Base-by-base conservation (phyloP, 441 rosid genomes). In the Aleurites moluccanus region DNA sequence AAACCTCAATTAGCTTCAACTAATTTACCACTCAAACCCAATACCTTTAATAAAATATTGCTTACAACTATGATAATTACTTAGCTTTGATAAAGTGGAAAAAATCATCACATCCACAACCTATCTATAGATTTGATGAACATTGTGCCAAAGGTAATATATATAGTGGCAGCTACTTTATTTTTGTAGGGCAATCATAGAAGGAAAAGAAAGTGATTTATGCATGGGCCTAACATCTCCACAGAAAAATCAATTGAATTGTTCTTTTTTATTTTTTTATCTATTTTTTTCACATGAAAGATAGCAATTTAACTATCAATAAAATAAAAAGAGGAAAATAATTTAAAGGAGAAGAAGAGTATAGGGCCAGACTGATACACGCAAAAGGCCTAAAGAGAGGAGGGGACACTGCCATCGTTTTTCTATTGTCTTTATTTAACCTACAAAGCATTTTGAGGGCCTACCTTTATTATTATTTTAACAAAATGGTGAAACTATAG, bases 381-480 rank as follows among this genome's bases (percentile, higher is more conserved):
- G 38, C 21, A 15, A 25, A 49, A 52, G 71, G 59, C 23, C 40
- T 11, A 49, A 67, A 14, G 15, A 65, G 16, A 4, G 44, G 28
- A 30, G 10, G 33, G 69, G 52, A 67, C 70, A 14, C 47, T 45
- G 38, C 23, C 33, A 67, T 67, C 56, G 30, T 45, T 21, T 67
- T 25, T 11, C 28, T 23, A 6, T 47, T 25, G 70, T 67, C 53
- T 7, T 15, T 25, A 45, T 47, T 25, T 67, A 18, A 67, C 21
- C 70, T 11, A 23, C 28, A 1, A 4, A 21, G n/a, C 3, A 14
- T 25, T 27, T 44, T 47, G 7, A 21, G 71, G 55, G n/a, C 70
- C 70, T 15, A 45, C 56, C 18, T 11, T 44, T 44, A 10, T 44
- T 44, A 15, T 49, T 67, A 9, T 67, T 67, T 67, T 21, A 49